phyloP scores from a whole-genome alignment of 2,329 filamentous ascomycete genomes.

The Penicillium sp. region DNA sequence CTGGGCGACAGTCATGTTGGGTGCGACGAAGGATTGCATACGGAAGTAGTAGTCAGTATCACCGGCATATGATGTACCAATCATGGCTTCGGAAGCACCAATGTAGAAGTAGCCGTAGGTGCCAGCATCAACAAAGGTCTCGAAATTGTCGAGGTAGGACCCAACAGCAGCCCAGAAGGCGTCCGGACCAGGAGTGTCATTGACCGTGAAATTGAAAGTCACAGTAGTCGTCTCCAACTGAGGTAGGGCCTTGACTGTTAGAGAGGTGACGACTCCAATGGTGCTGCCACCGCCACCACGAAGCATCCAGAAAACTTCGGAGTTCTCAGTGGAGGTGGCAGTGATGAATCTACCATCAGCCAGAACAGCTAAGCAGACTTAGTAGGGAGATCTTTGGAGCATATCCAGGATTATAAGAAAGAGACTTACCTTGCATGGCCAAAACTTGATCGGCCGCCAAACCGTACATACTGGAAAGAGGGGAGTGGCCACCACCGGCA shows the following conservation, averaged over 20 bases:
- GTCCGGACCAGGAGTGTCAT: conserved; percentile 16
- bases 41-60: conserved; percentile 28
- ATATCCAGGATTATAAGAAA: neutral
- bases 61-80: conserved; percentile 19
- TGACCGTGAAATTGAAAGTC: conserved; percentile 26
- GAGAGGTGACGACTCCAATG: conserved; percentile 47
- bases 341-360: conserved; percentile 23
- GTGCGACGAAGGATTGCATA: conserved; percentile 26
- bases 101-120: conserved; percentile 27
- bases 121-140: conserved; percentile 23
- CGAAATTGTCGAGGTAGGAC: conserved; percentile 22
- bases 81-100: conserved; percentile 14
- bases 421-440: conserved; percentile 39
- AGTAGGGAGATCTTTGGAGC: neutral
- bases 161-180: conserved; percentile 22
- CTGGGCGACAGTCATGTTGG: conserved; percentile 23
- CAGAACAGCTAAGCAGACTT: conserved; percentile 4
- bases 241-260: conserved; percentile 27
- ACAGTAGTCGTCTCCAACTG: conserved; percentile 22
- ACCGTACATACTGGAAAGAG: conserved; percentile 50
- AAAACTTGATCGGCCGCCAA: conserved; percentile 59
- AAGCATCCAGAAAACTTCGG: conserved; percentile 54
- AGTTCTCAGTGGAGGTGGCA: conserved; percentile 20
- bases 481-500: conserved; percentile 47
- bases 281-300: conserved; percentile 57